Conservation (phyloP, 768 basidiomycete species). For the Auricularia heimuer region DNA sequence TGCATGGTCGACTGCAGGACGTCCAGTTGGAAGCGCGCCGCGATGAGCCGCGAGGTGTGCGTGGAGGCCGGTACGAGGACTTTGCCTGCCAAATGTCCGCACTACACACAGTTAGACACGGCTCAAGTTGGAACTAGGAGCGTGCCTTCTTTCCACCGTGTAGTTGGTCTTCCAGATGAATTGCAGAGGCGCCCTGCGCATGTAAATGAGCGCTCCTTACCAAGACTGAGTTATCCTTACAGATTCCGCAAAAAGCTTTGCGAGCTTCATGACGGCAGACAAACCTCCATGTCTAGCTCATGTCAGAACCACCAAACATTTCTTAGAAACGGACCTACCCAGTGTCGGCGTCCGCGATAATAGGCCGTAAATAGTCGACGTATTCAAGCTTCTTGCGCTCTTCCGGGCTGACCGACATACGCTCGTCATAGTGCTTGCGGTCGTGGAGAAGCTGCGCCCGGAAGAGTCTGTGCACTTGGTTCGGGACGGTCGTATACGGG, state of each 20-base stretch:
- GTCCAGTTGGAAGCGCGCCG: constrained; percentile 86
- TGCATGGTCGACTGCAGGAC: constrained; percentile 82
- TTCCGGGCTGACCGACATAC: constrained; percentile 54
- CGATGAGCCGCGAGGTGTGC: constrained; percentile 74
- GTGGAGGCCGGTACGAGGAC: constrained; percentile 86
- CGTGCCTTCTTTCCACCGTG: constrained; percentile 85
- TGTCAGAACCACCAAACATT: neutral
- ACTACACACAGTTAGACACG: constrained; percentile 29
- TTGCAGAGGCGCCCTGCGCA: constrained; percentile 70
- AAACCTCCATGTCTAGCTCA: constrained; percentile 76
- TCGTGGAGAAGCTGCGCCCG: constrained; percentile 90
- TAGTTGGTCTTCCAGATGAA: constrained; percentile 90
- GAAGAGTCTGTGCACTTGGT: constrained; percentile 86
- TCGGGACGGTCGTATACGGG: constrained; percentile 92
- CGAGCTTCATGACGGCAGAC: constrained; percentile 91
- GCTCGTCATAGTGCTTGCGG: constrained; percentile 85
- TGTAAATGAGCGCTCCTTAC: neutral
- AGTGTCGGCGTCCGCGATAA: constrained; percentile 91
- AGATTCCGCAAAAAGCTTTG: constrained; percentile 90
- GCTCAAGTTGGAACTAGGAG: neutral
- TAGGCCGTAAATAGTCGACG: constrained; percentile 82
- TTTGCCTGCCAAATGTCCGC: constrained; percentile 86
- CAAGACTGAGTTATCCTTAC: constrained; percentile 27
- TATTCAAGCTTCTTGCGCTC: constrained; percentile 63
- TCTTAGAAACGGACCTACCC: constrained; percentile 42